Percentiles rank a stretch among this genome's conserved stretches.
phyloP scores from a whole-genome alignment of 192 early-diverging fungal genomes.

The Obelidium mucronatum region DNA sequence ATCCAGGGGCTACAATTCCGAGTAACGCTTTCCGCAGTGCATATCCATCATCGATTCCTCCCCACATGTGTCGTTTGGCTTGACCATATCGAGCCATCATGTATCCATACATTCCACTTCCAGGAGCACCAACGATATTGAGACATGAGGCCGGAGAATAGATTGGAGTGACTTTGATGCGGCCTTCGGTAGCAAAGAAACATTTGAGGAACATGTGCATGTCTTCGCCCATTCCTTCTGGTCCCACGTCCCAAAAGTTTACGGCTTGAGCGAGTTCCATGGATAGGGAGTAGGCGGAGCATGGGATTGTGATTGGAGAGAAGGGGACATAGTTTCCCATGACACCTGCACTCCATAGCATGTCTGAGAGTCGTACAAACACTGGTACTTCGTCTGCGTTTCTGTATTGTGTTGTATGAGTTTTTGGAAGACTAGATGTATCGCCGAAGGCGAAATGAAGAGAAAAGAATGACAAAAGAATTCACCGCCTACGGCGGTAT shows the following conservation, averaged over 20 bases:
- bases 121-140: slow-evolving; percentile 45
- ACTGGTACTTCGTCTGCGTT: slow-evolving; percentile 71
- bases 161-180: slow-evolving; percentile 60
- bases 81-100: slow-evolving; percentile 62
- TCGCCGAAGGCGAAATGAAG: neutral
- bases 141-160: slow-evolving; percentile 67
- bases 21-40: slow-evolving; percentile 45
- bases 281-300: slow-evolving; percentile 70
- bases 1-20: slow-evolving; percentile 41
- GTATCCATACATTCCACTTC: slow-evolving; percentile 43
- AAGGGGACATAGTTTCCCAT: slow-evolving; percentile 67
- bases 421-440: neutral
- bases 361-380: slow-evolving; percentile 70
- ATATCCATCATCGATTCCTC: slow-evolving; percentile 65
- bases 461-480: neutral
- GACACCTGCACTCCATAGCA: slow-evolving; percentile 68
- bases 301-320: slow-evolving; percentile 65
- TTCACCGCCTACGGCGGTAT: neutral
- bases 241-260: slow-evolving; percentile 69
- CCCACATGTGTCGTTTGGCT: slow-evolving; percentile 72
- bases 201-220: slow-evolving; percentile 76
- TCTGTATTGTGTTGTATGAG: slow-evolving; percentile 23
- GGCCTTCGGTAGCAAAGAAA: slow-evolving; percentile 68
- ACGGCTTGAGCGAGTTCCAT: slow-evolving; percentile 70
- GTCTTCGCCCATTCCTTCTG: slow-evolving; percentile 72